A percentile compares a stretch with the other conserved stretches of the same genome.
phyloP scores from a whole-genome alignment of 2,329 filamentous ascomycete species.

The Neoascochyta sp. region DNA sequence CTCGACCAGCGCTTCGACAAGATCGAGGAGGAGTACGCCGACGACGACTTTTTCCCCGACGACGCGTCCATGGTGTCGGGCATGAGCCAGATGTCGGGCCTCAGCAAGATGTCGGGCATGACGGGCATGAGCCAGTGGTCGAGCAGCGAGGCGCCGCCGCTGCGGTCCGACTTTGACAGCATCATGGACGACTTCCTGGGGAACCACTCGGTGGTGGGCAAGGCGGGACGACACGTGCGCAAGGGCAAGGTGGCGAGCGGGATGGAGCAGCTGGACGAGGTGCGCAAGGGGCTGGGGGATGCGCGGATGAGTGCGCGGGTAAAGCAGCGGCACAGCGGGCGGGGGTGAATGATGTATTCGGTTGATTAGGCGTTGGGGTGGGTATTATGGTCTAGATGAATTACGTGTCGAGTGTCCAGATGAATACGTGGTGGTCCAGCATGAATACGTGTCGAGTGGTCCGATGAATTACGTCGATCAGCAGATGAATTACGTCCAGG shows the following conservation, averaged over 20 bases:
- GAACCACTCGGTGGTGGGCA: conserved; percentile 66
- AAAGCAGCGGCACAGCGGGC: conserved; percentile 10
- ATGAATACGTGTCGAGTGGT: too few species aligned
- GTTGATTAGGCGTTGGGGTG: too few species aligned
- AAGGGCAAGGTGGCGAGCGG: conserved; percentile 78
- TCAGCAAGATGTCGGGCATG: conserved; percentile 38
- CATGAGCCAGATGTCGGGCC: conserved; percentile 51
- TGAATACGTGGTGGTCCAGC: too few species aligned
- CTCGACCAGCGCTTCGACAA: conserved; percentile 89
- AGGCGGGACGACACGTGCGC: conserved; percentile 58
- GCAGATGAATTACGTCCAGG: neutral
- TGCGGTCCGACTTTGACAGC: conserved; percentile 76
- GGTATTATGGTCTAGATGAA: too few species aligned
- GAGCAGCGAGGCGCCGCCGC: conserved; percentile 46
- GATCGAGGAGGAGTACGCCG: conserved; percentile 76
- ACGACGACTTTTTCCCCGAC: conserved; percentile 35
- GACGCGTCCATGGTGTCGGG: conserved; percentile 49
- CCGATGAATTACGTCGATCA: too few species aligned
- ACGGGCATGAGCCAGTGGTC: conserved; percentile 35
- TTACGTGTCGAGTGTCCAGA: too few species aligned
- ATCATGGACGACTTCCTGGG: conserved; percentile 93
- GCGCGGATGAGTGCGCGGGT: conserved; percentile 54
- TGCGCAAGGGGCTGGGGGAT: conserved; percentile 74
- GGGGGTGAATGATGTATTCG: too few species aligned
- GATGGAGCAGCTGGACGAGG: conserved; percentile 85